Percentiles rank a stretch among this genome's conserved stretches.
These are phyloP conservation scores for Fusarium succisae DNA, from an alignment of 2,329 filamentous ascomycete genomes.

Conservation along the genomic window DNA sequence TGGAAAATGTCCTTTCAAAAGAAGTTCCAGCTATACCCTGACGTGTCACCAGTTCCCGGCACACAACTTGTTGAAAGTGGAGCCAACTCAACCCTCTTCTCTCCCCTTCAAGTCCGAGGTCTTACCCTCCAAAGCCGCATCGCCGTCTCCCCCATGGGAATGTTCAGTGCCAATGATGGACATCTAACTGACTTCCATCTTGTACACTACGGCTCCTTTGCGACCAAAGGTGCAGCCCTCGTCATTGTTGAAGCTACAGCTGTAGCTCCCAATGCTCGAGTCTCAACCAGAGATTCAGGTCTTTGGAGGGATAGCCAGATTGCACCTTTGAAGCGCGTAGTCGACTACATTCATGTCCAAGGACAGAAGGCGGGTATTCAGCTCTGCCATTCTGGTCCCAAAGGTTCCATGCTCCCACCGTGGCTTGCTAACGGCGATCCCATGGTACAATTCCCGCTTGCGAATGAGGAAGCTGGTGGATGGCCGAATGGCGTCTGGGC, in stretches of 20 bases:
- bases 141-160: background rate
- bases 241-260: background rate
- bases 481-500: background rate
- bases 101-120: background rate
- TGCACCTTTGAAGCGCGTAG: background rate
- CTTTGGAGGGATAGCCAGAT: slow-evolving; percentile 1
- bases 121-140: background rate
- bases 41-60: accelerated
- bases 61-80: accelerated
- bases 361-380: background rate
- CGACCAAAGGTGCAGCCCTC: background rate
- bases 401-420: background rate
- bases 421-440: background rate
- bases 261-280: background rate
- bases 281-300: background rate
- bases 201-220: background rate
- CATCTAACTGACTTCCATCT: background rate
- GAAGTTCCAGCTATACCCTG: accelerated
- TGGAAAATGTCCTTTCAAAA: background rate
- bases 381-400: background rate
- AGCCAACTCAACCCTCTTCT: background rate
- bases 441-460: background rate
- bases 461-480: background rate
- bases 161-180: background rate
- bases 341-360: background rate